Conservation (phyloP, 805 yeast genomes). For the Myxozyma udenii region DNA sequence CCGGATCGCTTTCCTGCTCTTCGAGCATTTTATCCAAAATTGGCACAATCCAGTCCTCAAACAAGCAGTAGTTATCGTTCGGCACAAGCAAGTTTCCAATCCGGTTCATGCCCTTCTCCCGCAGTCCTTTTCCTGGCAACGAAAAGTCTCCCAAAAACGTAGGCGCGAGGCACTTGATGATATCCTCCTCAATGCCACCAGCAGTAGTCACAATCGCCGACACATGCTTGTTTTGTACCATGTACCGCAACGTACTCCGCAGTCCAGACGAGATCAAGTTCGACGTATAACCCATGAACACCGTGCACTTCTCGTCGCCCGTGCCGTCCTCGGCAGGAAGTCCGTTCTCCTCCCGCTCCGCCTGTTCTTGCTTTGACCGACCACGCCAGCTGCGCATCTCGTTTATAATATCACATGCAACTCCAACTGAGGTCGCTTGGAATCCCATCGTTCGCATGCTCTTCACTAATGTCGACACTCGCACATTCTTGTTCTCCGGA, state of each 20-base stretch:
- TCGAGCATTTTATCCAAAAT: slow-evolving; percentile 79
- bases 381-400: slow-evolving; percentile 96
- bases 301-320: slow-evolving; percentile 65
- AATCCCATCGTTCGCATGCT: slow-evolving; percentile 96
- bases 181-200: slow-evolving; percentile 97
- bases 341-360: slow-evolving; percentile 63
- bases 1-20: slow-evolving; percentile 71
- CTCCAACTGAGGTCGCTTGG: slow-evolving; percentile 83
- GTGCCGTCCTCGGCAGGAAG: slow-evolving; percentile 42
- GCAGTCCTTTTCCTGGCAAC: slow-evolving; percentile 71
- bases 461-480: slow-evolving; percentile 71
- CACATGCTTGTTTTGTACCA: slow-evolving; percentile 92
- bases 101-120: slow-evolving; percentile 96
- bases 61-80: slow-evolving; percentile 93
- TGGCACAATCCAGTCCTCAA: slow-evolving; percentile 99
- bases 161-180: slow-evolving; percentile 94
- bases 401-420: slow-evolving; percentile 89
- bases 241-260: slow-evolving; percentile 81
- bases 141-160: slow-evolving; percentile 91
- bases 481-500: slow-evolving; percentile 69
- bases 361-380: slow-evolving; percentile 39
- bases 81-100: slow-evolving; percentile 97
- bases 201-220: slow-evolving; percentile 95
- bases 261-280: slow-evolving; percentile 92
- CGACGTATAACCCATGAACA: slow-evolving; percentile 94